Percentiles rank a stretch among this genome's conserved stretches.
Conservation (phyloP, 108 stramenopile species). For the Cyclotella sp. region DNA sequence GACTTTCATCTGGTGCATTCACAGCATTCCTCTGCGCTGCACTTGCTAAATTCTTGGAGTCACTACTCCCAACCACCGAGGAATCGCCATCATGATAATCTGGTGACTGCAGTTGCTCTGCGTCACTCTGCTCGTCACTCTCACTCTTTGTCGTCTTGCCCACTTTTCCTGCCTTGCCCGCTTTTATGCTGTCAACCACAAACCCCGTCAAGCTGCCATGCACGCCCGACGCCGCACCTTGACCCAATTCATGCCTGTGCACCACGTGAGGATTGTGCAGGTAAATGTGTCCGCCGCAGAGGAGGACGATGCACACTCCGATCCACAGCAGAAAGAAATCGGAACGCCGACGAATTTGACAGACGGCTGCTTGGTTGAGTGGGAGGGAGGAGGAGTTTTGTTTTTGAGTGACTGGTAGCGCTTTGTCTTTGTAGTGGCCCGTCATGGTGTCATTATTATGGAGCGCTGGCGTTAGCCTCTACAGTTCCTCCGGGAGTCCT, state of each 20-base stretch:
- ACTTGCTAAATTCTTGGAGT: too few relatives aligned
- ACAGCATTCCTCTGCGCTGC: neutral
- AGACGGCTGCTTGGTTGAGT: neutral
- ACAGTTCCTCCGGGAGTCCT: too few relatives aligned
- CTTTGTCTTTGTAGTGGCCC: neutral
- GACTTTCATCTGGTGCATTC: neutral
- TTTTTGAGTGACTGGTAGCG: neutral
- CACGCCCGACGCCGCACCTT: neutral
- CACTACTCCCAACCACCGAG: too few relatives aligned
- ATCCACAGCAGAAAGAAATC: conserved; percentile 24
- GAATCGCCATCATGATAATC: neutral
- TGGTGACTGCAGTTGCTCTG: neutral
- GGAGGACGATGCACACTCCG: conserved; percentile 9
- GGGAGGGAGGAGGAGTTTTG: too few relatives aligned
- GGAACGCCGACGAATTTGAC: conserved; percentile 14
- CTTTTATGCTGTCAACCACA: neutral
- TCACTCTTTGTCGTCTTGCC: neutral
- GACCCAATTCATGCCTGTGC: neutral
- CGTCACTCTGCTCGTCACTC: neutral
- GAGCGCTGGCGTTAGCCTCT: too few relatives aligned
- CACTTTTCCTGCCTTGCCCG: neutral
- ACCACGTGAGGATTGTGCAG: neutral
- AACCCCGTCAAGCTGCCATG: conserved; percentile 16
- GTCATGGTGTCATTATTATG: too few relatives aligned
- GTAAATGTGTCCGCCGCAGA: conserved; percentile 4